phyloP scores from a whole-genome alignment of 495 filamentous ascomycete species.

The Daldinia vernicosa region DNA sequence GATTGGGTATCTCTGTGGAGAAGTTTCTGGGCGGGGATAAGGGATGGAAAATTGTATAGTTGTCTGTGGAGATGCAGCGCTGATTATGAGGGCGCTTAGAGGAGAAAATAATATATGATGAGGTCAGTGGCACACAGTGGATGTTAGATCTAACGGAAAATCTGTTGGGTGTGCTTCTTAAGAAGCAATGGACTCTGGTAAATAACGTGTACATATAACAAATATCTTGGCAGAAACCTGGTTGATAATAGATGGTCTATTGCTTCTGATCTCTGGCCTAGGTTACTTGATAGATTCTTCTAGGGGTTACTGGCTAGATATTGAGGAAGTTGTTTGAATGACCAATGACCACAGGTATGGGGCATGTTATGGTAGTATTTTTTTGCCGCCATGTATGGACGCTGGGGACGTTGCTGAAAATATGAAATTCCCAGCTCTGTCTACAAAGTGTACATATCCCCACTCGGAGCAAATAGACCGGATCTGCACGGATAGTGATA shows the following conservation, averaged over 20 bases:
- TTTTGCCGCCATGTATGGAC: background rate
- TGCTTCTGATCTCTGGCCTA: slow-evolving; percentile 1
- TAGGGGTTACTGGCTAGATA: background rate
- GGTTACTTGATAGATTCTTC: slow-evolving; percentile 17
- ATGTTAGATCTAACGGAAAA: background rate
- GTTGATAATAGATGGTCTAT: slow-evolving; percentile 16
- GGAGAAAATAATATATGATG: background rate
- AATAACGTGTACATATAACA: slow-evolving; percentile 20
- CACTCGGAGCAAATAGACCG: slow-evolving; percentile 32
- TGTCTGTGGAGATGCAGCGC: background rate
- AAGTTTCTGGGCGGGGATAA: background rate
- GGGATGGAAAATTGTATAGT: background rate
- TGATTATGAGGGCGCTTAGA: background rate
- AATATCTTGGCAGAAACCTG: slow-evolving; percentile 25
- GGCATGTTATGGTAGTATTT: background rate
- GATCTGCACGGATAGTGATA: background rate
- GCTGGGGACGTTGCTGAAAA: slow-evolving; percentile 10
- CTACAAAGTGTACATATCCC: no score
- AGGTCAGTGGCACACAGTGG: background rate
- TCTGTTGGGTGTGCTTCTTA: background rate
- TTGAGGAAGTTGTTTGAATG: no score
- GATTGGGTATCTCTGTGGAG: slow-evolving; percentile 3
- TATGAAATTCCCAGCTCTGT: slow-evolving; percentile 12
- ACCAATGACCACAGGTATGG: no score
- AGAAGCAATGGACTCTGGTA: slow-evolving; percentile 12